Conservation (phyloP, 306 rosid species). For the Rubus idaeus region DNA sequence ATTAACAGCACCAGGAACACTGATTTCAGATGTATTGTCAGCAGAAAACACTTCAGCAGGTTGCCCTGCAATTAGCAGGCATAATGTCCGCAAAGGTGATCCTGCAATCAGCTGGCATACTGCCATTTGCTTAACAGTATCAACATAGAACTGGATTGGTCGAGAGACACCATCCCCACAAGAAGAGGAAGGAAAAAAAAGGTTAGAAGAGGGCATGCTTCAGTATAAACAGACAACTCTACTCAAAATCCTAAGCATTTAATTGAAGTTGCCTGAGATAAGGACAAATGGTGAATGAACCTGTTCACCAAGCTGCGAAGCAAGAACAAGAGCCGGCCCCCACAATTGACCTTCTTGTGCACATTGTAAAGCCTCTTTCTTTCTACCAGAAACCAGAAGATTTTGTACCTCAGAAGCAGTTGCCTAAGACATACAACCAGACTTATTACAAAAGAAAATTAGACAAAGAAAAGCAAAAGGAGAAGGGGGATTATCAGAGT, state of each 20-base stretch:
- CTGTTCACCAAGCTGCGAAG: slow-evolving; percentile 93
- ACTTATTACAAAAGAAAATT: slow-evolving; percentile 20
- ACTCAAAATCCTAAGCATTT: slow-evolving; percentile 20
- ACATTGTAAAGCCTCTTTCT: slow-evolving; percentile 79
- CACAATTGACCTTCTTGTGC: slow-evolving; percentile 97
- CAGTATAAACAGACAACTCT: slow-evolving; percentile 13
- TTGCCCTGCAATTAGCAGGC: slow-evolving; percentile 92
- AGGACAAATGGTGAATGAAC: slow-evolving; percentile 37
- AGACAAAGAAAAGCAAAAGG: slow-evolving; percentile 5
- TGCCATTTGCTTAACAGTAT: slow-evolving; percentile 95
- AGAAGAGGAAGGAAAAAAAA: background rate
- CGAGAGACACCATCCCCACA: slow-evolving; percentile 23
- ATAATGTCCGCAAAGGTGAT: slow-evolving; percentile 89
- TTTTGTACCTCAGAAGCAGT: slow-evolving; percentile 88
- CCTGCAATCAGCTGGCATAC: slow-evolving; percentile 74
- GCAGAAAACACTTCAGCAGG: slow-evolving; percentile 84
- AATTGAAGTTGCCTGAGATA: slow-evolving; percentile 10
- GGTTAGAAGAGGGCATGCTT: slow-evolving; percentile 4
- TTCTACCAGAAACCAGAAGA: slow-evolving; percentile 83
- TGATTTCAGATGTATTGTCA: slow-evolving; percentile 28
- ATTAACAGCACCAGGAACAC: slow-evolving; percentile 37
- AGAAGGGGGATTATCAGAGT: slow-evolving; percentile 5
- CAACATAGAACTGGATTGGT: slow-evolving; percentile 78
- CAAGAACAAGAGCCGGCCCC: slow-evolving; percentile 98
- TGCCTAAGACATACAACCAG: slow-evolving; percentile 53